Conservation (phyloP, 345 rosid species). For the Eutrema heterophyllum region DNA sequence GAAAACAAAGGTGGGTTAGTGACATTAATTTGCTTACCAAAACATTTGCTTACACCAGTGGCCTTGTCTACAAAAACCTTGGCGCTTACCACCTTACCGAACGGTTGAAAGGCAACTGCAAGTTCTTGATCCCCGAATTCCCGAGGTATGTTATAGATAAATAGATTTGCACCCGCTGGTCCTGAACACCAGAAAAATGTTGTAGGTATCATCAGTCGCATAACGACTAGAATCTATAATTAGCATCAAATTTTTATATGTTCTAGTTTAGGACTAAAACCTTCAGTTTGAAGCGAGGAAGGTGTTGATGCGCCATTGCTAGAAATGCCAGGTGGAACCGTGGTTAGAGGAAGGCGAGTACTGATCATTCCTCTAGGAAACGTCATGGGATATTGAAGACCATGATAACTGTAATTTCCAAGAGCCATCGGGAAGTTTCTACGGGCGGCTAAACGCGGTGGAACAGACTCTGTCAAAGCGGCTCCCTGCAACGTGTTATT, state of each 20-base stretch:
- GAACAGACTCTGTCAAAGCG: constrained; percentile 22
- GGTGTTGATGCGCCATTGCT: constrained; percentile 50
- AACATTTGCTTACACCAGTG: constrained; percentile 94
- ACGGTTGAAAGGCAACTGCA: constrained; percentile 66
- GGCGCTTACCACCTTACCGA: constrained; percentile 83
- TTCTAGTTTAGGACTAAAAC: constrained; percentile 31
- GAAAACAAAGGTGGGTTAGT: not conserved
- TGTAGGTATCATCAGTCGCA: not conserved
- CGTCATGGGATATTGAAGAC: constrained; percentile 70
- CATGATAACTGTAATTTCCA: constrained; percentile 60
- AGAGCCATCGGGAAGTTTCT: constrained; percentile 71
- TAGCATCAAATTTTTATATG: not conserved
- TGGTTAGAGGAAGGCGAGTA: constrained; percentile 53
- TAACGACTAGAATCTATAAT: not conserved
- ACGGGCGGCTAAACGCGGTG: constrained; percentile 62
- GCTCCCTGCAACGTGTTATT: constrained; percentile 42
- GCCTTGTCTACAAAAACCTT: constrained; percentile 91
- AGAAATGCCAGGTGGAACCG: constrained; percentile 39
- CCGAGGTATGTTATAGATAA: constrained; percentile 97
- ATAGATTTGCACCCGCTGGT: constrained; percentile 93
- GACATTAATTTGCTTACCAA: constrained; percentile 49
- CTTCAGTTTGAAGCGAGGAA: constrained; percentile 73
- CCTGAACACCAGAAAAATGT: constrained; percentile 38
- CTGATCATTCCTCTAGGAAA: constrained; percentile 70
- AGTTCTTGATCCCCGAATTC: constrained; percentile 92